Evolutionary conservation across 169 alveolate species (phyloP), one percentile per base, ranked within the genome.

Genomic region (Miamiensis avidus): DNA sequence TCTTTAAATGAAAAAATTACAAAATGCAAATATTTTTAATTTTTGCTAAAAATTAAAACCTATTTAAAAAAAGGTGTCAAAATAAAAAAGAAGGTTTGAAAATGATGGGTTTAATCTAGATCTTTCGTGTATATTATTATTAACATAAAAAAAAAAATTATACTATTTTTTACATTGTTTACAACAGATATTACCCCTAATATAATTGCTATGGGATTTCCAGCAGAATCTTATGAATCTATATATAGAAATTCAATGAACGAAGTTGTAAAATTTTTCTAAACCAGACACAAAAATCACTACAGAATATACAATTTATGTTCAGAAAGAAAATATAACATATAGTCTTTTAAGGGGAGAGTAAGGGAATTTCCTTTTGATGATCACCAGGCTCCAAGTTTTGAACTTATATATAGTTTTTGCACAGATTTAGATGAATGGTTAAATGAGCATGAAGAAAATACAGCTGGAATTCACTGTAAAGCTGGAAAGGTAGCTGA

Each of bases 201-300:
- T 77, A 92, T 97, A 65, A 97, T 97, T 25, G 99, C 99, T 0
- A 96, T 97, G 99, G 98, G 98, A 16, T 96, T 89, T 82, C 99
- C 98, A 25, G 90, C 97, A 11, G 91, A 91, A 72, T 94, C 96
- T n/a, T 76, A 94, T 25, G 98, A 95, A 87, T 91, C 94, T 1
- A 84, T 94, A 11, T 96, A 95, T 87, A 89, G 99, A 81, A 97
- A 97, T 89, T 95, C 98, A 11, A 88, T 96, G 93, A 88, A 89
- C 34, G 98, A 97, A 79, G 97, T 96, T 6, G 76, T 89, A 75
- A 91, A 89, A 73, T 97, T 97, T 90, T 95, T 96, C 74, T 93
- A 91, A 72, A 82, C 87, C 25, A 93, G 94, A 79, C 97, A 96
- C 88, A 92, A 95, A 25, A 95, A 92, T 30, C 92, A 92, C 82